Evolutionary conservation across 2,329 filamentous ascomycete species (phyloP), one percentile per base, ranked within the genome.

Genomic region (Fragosphaeria purpurea): DNA sequence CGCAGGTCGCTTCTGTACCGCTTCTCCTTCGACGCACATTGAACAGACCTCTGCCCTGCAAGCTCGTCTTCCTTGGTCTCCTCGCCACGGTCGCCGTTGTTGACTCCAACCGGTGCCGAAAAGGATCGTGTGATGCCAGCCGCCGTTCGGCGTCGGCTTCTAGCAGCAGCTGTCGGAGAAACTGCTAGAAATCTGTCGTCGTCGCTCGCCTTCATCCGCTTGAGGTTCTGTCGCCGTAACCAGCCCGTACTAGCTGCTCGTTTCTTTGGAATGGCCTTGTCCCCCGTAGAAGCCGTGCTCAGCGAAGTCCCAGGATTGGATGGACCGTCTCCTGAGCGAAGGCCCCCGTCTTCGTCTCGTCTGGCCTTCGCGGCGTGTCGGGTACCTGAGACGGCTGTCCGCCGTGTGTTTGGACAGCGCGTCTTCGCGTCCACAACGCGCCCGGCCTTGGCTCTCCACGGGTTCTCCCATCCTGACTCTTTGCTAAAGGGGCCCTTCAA

Each of bases 401-500:
- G 43, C 34, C 41, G 48, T 13, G 11, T 5, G 7, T 38, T 35
- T 37, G 35, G 35, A 37, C 11, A 11, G 7, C 35, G 35, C 7
- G 31, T 9, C 32, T 32, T 35, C 11, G 30, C 3, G 31, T 2
- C 31, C 10, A 22, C 39, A 7, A 31, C 13, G 30, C 44, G 32
- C 12, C 46, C 41, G 32, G 50, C 53, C 34, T 52, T 61, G 8
- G 69, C 67, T 41, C 63, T 59, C 76, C 76, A 79, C 11, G 76
- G 76, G 54, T 79, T 77, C 35, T 61, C 58, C 76, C 76, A 80
- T 30, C 72, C 72, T 2, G 63, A 68, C 41, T 65, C 59, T 50
- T 58, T 62, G 43, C 74, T 70, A 56, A 86, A 84, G 0, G 83
- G 84, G 0, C 83, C 84, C 53, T 67, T 72, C 4, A 87, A 67